Base-by-base conservation (phyloP, 768 basidiomycete species). In the Tulasnella sp. region DNA sequence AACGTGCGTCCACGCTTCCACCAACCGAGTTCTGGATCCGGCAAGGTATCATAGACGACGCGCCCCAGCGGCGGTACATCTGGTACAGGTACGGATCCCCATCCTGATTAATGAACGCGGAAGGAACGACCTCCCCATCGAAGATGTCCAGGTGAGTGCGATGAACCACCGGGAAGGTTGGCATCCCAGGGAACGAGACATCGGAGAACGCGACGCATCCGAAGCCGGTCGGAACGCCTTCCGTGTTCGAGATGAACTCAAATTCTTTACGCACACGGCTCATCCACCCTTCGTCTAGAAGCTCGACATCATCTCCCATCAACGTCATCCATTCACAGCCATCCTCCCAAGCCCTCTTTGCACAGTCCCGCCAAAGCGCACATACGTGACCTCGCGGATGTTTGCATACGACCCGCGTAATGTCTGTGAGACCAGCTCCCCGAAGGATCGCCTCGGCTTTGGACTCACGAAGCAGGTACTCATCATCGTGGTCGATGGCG, bases 171-270 rank as follows among this genome's bases (percentile, higher is more conserved):
- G 82, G 82, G 63, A 82, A 82, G 0, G 80, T 82, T 0, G 80
- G 80, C 79, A 83, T 81, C 0, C 80, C 82, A 0, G 77, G 78
- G 64, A 81, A 83, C 8, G 74, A 71, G 17, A 67, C 70, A 62
- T 82, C 80, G 4, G 75, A 80, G 68, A 83, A 81, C 0, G 80
- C 76, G 1, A 83, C 75, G 42, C 80, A 81, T 9, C 80, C 82
- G 50, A 82, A 74, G 4, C 81, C 81, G 4, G 68, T 64, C 3
- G 76, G 78, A 0, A 71, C 68, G 1, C 65, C 62, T 4, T 69
- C 64, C 11, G 61, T 55, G 11, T 61, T 24, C 0, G 77, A 63
- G 9, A 80, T 63, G 2, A 65, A 44, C 11, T 53, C 42, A 64
- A 82, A 83, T 9, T 70, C 70, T 8, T 51, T 49, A 30, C 77